Percentiles rank a stretch among this genome's conserved stretches.
Conservation (phyloP, 768 basidiomycete species). For the Leccinum ochraceum region DNA sequence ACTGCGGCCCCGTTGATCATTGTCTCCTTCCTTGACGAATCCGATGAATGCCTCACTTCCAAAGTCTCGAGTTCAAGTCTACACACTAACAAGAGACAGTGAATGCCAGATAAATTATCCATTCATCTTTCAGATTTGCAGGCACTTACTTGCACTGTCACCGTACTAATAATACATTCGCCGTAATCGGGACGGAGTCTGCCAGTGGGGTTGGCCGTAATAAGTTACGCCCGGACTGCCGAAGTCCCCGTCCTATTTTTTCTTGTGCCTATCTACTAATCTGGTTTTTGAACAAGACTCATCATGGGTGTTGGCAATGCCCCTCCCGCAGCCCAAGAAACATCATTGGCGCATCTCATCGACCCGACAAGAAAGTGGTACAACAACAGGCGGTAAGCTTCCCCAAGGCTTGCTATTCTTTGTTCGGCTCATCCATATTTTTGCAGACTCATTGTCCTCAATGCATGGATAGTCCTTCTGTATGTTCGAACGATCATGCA, state of each 20-base stretch:
- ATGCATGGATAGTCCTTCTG: conserved; percentile 72
- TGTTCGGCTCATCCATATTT: neutral
- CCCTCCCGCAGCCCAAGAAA: conserved; percentile 27
- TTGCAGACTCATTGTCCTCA: conserved; percentile 56
- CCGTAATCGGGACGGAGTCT: no score
- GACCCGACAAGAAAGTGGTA: conserved; percentile 73
- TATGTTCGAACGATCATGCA: conserved; percentile 32
- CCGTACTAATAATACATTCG: neutral
- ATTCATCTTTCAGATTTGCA: neutral
- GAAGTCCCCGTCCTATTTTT: neutral
- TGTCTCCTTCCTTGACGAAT: no score
- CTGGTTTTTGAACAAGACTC: no score
- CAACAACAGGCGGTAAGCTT: conserved; percentile 64
- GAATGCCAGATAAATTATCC: neutral
- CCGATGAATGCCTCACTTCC: no score
- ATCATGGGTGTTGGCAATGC: conserved; percentile 58
- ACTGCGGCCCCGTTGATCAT: no score
- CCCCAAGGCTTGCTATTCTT: neutral
- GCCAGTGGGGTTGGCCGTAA: no score
- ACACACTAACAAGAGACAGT: neutral
- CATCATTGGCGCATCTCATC: conserved; percentile 53
- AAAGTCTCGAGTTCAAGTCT: neutral
- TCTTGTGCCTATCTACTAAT: no score
- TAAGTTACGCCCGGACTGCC: no score
- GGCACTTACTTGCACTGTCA: neutral